Evolutionary conservation across 2,329 filamentous ascomycete genomes (phyloP).

Genomic region (Alternaria postmessia): DNA sequence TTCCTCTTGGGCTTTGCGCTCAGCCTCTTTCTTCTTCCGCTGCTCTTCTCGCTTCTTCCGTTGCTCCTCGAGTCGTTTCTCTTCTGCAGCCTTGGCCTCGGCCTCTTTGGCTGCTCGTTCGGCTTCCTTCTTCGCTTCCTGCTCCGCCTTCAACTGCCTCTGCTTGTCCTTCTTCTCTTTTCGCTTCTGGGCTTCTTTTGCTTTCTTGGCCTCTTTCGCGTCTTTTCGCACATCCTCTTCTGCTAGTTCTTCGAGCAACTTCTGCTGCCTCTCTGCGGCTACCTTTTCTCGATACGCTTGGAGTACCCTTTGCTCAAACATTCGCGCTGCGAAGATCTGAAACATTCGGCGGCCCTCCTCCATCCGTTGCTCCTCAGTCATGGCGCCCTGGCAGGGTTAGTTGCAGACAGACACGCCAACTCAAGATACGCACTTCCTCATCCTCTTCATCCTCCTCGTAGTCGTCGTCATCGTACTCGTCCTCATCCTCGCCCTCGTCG

Average conservation of each 20-base stretch:
- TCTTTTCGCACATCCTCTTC: slow-evolving; percentile 81
- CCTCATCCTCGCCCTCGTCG: slow-evolving; percentile 69
- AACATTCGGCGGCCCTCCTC: slow-evolving; percentile 99
- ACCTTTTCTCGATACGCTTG: slow-evolving; percentile 99
- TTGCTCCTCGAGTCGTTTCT: slow-evolving; percentile 81
- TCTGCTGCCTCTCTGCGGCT: slow-evolving; percentile 87
- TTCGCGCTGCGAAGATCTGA: slow-evolving; percentile 97
- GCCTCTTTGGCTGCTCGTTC: slow-evolving; percentile 90
- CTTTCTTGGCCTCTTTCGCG: slow-evolving; percentile 89
- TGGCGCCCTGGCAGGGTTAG: slow-evolving; percentile 74
- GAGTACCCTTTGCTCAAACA: slow-evolving; percentile 98
- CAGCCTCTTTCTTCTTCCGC: slow-evolving; percentile 87
- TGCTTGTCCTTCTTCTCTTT: slow-evolving; percentile 93
- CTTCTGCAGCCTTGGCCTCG: slow-evolving; percentile 76
- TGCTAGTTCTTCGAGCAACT: slow-evolving; percentile 88
- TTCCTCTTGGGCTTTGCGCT: slow-evolving; percentile 89
- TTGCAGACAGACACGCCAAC: slow-evolving; percentile 18
- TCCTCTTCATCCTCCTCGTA: slow-evolving; percentile 47
- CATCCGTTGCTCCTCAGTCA: slow-evolving; percentile 99
- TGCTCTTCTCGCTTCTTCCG: slow-evolving; percentile 86
- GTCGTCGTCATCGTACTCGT: slow-evolving; percentile 70
- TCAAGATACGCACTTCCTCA: slow-evolving; percentile 43
- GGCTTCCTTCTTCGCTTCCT: slow-evolving; percentile 85
- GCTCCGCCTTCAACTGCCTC: slow-evolving; percentile 88
- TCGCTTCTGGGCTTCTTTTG: slow-evolving; percentile 91